Evolutionary conservation across 208 protist species (phyloP).

Genomic region (Leishmania gerbilli): DNA sequence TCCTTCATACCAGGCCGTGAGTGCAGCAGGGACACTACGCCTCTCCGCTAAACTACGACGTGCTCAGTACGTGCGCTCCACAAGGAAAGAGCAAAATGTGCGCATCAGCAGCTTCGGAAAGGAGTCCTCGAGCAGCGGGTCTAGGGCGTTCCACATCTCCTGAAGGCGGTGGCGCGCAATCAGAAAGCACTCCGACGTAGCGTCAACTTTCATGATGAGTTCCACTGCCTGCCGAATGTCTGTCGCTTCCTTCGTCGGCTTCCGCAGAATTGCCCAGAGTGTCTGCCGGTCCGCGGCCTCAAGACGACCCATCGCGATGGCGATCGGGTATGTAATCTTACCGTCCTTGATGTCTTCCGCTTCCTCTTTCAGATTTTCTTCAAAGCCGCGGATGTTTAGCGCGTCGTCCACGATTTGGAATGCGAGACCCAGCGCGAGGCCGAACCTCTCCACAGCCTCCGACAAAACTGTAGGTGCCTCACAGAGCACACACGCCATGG

Average conservation of each 20-base stretch:
- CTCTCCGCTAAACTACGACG: neutral
- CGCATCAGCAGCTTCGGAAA: slow-evolving; percentile 59
- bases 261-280: slow-evolving; percentile 43
- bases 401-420: slow-evolving; percentile 81
- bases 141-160: slow-evolving; percentile 42
- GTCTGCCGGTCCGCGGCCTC: slow-evolving; percentile 23
- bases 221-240: slow-evolving; percentile 33
- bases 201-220: slow-evolving; percentile 34
- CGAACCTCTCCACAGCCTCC: slow-evolving; percentile 45
- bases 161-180: slow-evolving; percentile 40
- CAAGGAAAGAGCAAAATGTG: slow-evolving; percentile 48
- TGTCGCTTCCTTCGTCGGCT: slow-evolving; percentile 15
- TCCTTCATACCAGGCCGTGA: neutral
- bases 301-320: slow-evolving; percentile 47
- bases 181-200: slow-evolving; percentile 33
- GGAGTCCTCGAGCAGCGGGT: slow-evolving; percentile 43
- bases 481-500: slow-evolving; percentile 55
- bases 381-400: slow-evolving; percentile 46
- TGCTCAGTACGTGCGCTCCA: slow-evolving; percentile 31
- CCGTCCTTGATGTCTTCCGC: slow-evolving; percentile 53
- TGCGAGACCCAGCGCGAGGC: slow-evolving; percentile 46
- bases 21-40: neutral
- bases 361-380: slow-evolving; percentile 37
- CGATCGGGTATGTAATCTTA: slow-evolving; percentile 72
- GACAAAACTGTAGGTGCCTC: slow-evolving; percentile 31